Base-by-base conservation (phyloP, 225 moss, liverwort and hornwort species). In the Pseudisothecium myosuroides region DNA sequence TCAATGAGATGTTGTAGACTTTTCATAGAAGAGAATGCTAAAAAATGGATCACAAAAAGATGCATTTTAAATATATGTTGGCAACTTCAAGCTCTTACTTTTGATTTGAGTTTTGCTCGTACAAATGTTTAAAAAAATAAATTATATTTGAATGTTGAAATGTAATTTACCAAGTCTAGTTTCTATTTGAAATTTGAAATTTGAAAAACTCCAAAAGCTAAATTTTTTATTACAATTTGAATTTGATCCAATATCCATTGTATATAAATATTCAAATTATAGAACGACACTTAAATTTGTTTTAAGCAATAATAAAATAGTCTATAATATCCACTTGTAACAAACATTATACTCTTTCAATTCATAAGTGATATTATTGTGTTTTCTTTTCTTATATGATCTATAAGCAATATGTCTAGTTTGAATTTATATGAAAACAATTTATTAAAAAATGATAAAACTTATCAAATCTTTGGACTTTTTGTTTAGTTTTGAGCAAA, bases 391-490 rank as follows among this genome's bases (percentile, higher is more conserved):
- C 9, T 1, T n/a, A 69, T 39, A 4, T 8, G 5, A 43, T 72
- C 3, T 5, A 72, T 15, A 45, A 6, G 45, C 8, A 28, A 45
- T 2, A 73, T 17, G 4, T 73, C 4, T 17, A 73, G 3, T 45
- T 73, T 73, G 10, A 17, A 29, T 73, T 45, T 3, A 2, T 17
- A 3, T 0, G 0, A 6, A 10, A 17, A 45, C 0, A 16, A 16
- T 28, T 41, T 10, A n/a, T n/a, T 27, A 11, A 6, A 6, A 27
- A 24, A 27, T 43, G 7, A 41, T 43, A 43, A 9, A 72, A 28
- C 1, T 45, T 73, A 6, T 28, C 3, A 28, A 45, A 45, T 45
- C 1, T 24, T 43, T 45, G 9, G 6, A 3, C 6, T 17, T 17
- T 27, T 28, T 9, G 1, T 39, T 43, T 28, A 45, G 1, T 45